Conservation (phyloP, 75 land plant genomes). For the Selaginella tamariscina region DNA sequence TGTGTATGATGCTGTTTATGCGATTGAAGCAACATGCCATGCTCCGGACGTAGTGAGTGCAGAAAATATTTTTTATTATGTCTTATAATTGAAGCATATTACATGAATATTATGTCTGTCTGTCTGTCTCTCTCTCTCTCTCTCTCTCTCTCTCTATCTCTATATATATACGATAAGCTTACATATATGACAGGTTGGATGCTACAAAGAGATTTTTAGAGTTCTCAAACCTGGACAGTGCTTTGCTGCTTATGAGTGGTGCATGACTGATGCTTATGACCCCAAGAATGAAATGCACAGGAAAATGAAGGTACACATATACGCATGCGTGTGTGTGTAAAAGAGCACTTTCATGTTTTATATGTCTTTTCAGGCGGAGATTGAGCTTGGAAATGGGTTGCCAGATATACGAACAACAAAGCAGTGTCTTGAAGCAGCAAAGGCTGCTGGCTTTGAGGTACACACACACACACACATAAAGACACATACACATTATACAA, state of each 20-base stretch:
- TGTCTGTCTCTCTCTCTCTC: too few relatives aligned
- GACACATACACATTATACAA: too few relatives aligned
- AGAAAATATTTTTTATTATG: background rate
- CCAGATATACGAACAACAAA: slow-evolving; percentile 72
- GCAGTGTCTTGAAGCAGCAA: slow-evolving; percentile 68
- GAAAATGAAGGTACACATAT: slow-evolving; percentile 51
- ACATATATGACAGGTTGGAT: slow-evolving; percentile 46
- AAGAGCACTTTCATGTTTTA: background rate
- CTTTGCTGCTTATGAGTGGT: slow-evolving; percentile 99
- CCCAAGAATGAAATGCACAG: slow-evolving; percentile 67
- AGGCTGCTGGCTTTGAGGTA: slow-evolving; percentile 91
- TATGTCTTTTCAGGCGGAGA: slow-evolving; percentile 50
- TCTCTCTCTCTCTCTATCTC: too few relatives aligned
- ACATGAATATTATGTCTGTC: too few relatives aligned
- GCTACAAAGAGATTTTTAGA: slow-evolving; percentile 80
- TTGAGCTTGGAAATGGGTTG: slow-evolving; percentile 93
- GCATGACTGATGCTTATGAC: slow-evolving; percentile 82
- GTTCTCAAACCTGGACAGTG: slow-evolving; percentile 93
- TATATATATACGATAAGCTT: too few relatives aligned
- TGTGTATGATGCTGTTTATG: slow-evolving; percentile 83
- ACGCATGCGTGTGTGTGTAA: background rate
- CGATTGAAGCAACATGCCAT: slow-evolving; percentile 98
- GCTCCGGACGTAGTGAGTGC: slow-evolving; percentile 85
- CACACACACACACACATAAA: too few relatives aligned
- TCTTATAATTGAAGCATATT: background rate